Percentiles rank a stretch among this genome's conserved stretches.
phyloP scores from a whole-genome alignment of 176 grass and related monocot species.

The Areca catechu region DNA sequence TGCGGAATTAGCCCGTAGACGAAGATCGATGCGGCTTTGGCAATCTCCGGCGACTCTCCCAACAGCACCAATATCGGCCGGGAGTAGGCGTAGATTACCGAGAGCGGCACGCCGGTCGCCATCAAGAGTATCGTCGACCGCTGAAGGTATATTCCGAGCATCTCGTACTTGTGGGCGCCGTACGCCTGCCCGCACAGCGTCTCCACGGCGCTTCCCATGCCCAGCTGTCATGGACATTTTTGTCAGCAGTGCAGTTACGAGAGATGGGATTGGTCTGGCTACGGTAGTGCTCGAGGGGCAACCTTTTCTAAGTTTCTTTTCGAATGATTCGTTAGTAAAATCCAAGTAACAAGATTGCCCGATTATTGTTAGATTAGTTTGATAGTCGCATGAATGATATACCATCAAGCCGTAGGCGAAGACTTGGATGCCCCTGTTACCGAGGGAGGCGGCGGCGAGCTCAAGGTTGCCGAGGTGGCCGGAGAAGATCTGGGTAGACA shows the following conservation, averaged over 20 bases:
- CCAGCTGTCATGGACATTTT: conserved; percentile 9
- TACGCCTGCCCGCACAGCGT: conserved; percentile 38
- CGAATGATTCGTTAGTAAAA: not conserved
- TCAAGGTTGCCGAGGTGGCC: no score
- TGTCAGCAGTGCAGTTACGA: no score
- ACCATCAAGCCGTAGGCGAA: no score
- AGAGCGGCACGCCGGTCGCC: conserved; percentile 27
- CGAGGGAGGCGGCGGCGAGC: no score
- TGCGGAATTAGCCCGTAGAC: conserved; percentile 37
- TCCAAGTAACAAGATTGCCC: no score
- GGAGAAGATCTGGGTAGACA: no score
- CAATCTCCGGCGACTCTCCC: conserved; percentile 32
- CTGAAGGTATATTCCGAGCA: conserved; percentile 64
- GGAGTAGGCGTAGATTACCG: conserved; percentile 47
- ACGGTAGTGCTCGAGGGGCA: no score
- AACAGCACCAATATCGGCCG: conserved; percentile 21
- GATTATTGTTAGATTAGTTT: no score
- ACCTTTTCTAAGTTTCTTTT: no score
- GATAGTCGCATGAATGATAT: no score
- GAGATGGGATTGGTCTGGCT: no score
- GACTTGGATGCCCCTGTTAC: no score
- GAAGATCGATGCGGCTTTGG: conserved; percentile 27
- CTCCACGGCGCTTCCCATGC: conserved; percentile 40
- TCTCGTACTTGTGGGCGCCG: conserved; percentile 33
- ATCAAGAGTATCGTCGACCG: conserved; percentile 30